Percentiles rank a stretch among this genome's conserved stretches.
Conservation (phyloP, 2,329 filamentous ascomycete genomes). For the Trichothecium roseum region DNA sequence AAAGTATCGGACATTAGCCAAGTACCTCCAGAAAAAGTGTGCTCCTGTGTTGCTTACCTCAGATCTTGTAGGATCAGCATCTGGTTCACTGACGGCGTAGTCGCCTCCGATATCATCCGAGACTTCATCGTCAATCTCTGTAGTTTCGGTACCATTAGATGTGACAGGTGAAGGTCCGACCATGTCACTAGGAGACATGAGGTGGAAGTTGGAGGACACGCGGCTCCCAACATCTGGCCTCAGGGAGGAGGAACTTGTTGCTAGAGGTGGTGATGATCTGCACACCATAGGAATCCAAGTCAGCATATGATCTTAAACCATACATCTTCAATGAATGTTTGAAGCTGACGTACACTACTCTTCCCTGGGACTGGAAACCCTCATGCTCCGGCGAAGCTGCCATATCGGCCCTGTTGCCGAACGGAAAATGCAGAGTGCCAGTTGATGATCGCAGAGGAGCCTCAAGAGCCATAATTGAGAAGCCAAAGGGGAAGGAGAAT, state of each 20-base stretch:
- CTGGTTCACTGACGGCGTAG: conserved; percentile 4
- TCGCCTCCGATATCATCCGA: conserved; percentile 43
- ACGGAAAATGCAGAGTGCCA: conserved; percentile 30
- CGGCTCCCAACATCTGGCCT: conserved; percentile 40
- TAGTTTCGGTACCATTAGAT: conserved; percentile 72
- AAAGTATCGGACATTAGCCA: conserved; percentile 3
- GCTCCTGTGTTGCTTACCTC: conserved; percentile 14
- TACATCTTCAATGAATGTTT: neutral
- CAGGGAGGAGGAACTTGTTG: conserved; percentile 35
- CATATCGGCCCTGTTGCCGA: conserved; percentile 38
- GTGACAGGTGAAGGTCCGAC: conserved; percentile 78
- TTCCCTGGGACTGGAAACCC: conserved; percentile 34
- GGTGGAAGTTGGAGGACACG: conserved; percentile 41
- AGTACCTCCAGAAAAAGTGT: neutral
- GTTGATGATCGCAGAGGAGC: conserved; percentile 53
- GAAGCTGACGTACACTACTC: conserved; percentile 35
- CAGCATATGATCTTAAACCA: neutral
- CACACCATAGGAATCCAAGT: conserved; percentile 2
- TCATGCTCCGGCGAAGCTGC: conserved; percentile 43
- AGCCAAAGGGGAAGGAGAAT: too few species aligned
- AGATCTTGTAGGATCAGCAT: conserved; percentile 12
- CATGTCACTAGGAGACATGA: conserved; percentile 55
- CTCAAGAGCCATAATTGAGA: conserved; percentile 25
- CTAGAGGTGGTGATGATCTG: conserved; percentile 24
- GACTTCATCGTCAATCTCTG: conserved; percentile 73